Conservation (phyloP, 23 red algal species). For the Agarophyton chilense region DNA sequence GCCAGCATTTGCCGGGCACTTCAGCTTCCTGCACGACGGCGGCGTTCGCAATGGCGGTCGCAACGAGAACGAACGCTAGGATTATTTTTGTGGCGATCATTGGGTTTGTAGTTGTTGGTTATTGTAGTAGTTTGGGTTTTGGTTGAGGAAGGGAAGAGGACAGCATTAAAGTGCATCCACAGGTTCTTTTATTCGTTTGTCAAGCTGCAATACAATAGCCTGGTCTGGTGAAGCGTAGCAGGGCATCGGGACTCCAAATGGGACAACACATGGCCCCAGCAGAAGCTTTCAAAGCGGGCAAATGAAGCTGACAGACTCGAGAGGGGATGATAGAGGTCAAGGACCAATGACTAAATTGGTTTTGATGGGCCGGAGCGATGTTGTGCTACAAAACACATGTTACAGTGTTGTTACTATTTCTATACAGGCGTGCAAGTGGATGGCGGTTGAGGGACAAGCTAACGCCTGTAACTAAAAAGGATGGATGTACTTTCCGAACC, state of each 20-base stretch:
- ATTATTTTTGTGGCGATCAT: neutral
- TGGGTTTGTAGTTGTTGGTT: neutral
- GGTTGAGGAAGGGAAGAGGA: too few relatives aligned
- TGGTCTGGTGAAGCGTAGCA: neutral
- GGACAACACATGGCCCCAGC: too few relatives aligned
- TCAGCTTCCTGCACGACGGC: neutral
- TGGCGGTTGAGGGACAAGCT: neutral
- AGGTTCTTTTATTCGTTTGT: neutral
- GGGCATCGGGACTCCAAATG: neutral
- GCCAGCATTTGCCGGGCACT: slow-evolving; percentile 7
- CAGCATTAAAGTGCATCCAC: too few relatives aligned
- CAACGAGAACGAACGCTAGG: neutral
- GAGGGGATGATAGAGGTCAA: neutral
- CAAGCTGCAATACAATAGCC: neutral
- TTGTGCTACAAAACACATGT: neutral
- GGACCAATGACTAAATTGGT: neutral
- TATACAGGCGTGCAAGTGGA: neutral
- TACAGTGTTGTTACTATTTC: too few relatives aligned
- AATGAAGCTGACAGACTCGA: neutral
- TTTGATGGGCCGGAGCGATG: neutral
- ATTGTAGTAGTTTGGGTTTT: neutral
- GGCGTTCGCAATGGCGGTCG: neutral
- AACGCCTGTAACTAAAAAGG: too few relatives aligned
- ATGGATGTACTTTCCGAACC: too few relatives aligned
- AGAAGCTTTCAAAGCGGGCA: neutral